phyloP scores from a whole-genome alignment of 345 rosid genomes.

The Syzygium oleosum region DNA sequence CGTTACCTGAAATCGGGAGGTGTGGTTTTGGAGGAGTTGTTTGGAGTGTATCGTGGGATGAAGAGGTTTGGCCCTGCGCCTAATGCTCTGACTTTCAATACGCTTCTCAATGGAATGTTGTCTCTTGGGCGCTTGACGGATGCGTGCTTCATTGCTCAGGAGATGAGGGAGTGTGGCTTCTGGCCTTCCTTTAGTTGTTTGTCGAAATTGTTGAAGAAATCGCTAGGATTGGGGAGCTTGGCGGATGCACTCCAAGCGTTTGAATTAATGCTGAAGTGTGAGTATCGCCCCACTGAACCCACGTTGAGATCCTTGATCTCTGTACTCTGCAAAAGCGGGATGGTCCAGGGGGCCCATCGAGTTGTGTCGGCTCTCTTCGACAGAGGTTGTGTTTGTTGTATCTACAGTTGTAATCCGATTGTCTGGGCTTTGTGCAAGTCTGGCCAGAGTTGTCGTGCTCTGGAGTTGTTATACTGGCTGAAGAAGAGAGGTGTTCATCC shows the following conservation, averaged over 20 bases:
- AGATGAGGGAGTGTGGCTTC: conserved; percentile 17
- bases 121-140: conserved; percentile 10
- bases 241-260: conserved; percentile 12
- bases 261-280: conserved; percentile 16
- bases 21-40: not conserved
- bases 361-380: conserved; percentile 9
- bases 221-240: conserved; percentile 3
- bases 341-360: conserved; percentile 11
- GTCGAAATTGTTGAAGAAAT: conserved; percentile 15
- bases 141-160: conserved; percentile 10
- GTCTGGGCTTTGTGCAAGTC: conserved; percentile 32
- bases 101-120: conserved; percentile 17
- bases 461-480: conserved; percentile 17
- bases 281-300: conserved; percentile 13
- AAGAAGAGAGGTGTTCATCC: conserved; percentile 22
- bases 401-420: conserved; percentile 17
- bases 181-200: conserved; percentile 16
- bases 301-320: conserved; percentile 13
- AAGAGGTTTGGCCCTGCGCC: conserved; percentile 22
- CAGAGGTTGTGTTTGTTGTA: conserved; percentile 12
- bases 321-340: conserved; percentile 12
- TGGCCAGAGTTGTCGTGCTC: conserved; percentile 12
- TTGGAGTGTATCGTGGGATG: conserved; percentile 16
- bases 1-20: conserved; percentile 12
- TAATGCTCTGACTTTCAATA: conserved; percentile 22